A percentile compares a stretch with the other conserved stretches of the same genome.
Conservation (phyloP, 2,329 filamentous ascomycete genomes). For the Talaromyces funiculosus region DNA sequence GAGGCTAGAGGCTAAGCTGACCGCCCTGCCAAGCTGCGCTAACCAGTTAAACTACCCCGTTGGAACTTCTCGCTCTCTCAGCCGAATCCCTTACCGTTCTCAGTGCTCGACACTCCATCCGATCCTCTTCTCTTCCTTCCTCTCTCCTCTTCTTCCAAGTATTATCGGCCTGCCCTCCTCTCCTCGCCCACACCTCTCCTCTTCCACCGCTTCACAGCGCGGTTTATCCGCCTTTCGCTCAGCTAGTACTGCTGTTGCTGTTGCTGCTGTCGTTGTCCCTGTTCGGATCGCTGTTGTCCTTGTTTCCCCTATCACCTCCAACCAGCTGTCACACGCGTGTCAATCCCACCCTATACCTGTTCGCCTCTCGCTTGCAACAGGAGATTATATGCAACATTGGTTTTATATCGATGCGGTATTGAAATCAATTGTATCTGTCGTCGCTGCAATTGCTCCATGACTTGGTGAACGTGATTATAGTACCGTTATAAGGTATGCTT, state of each 20-base stretch:
- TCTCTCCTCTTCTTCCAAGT: constrained; percentile 8
- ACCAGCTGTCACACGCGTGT: constrained; percentile 4
- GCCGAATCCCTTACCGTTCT: not conserved
- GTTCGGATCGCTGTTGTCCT: constrained; percentile 2
- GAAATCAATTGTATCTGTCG: not conserved
- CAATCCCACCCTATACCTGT: constrained; percentile 5
- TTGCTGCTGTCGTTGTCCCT: not conserved
- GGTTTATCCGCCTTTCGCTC: constrained; percentile 9
- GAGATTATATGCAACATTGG: not conserved
- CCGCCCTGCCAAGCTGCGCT: constrained; percentile 9
- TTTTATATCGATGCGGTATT: not conserved
- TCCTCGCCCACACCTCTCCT: constrained; percentile 8
- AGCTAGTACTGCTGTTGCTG: constrained; percentile 9
- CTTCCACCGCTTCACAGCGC: constrained; percentile 8
- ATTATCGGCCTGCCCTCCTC: constrained; percentile 6
- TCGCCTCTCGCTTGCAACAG: not conserved
- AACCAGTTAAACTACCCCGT: not conserved
- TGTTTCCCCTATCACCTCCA: not conserved
- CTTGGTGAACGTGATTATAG: not conserved
- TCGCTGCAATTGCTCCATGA: not conserved
- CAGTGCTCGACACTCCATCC: not conserved
- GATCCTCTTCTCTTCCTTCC: constrained; percentile 7
- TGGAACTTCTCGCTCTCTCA: constrained; percentile 4
- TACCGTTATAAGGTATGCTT: not conserved
- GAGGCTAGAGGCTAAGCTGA: not conserved